These are phyloP conservation scores for Glutinoglossum americanum DNA, from an alignment of 495 filamentous ascomycete species.

Conservation along the genomic window DNA sequence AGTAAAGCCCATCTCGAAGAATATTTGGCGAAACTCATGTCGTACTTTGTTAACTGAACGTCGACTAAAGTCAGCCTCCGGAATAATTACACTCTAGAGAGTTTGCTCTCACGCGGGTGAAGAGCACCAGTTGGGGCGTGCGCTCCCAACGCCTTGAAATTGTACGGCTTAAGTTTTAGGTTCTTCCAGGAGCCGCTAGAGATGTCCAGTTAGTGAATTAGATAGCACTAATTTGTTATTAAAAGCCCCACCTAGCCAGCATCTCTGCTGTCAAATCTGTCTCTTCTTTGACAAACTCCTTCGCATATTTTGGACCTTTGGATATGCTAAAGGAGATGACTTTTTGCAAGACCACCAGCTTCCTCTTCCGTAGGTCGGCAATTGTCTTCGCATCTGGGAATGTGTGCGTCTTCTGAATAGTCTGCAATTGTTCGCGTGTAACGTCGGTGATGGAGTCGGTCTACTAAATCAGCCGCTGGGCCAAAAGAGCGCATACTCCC, in stretches of 20 bases:
- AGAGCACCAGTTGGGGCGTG: constrained; percentile 61
- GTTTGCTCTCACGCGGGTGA: constrained; percentile 36
- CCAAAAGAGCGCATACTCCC: background rate
- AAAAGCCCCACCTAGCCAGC: constrained; percentile 35
- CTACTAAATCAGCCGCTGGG: constrained; percentile 12
- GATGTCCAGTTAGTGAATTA: constrained; percentile 5
- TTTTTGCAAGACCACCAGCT: constrained; percentile 61
- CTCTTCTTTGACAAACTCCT: constrained; percentile 74
- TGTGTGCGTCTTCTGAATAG: constrained; percentile 43
- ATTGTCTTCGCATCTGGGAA: constrained; percentile 50
- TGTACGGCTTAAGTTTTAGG: constrained; percentile 84
- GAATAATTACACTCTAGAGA: background rate
- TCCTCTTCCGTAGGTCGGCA: constrained; percentile 69
- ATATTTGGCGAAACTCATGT: constrained; percentile 83
- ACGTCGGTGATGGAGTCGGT: constrained; percentile 53
- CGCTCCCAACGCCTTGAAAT: constrained; percentile 81
- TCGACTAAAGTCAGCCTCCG: background rate
- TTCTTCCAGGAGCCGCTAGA: constrained; percentile 57
- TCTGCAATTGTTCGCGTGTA: constrained; percentile 49
- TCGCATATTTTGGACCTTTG: constrained; percentile 73
- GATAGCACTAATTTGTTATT: background rate
- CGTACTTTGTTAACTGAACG: constrained; percentile 68
- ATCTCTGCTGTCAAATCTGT: constrained; percentile 91
- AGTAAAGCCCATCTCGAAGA: constrained; percentile 82
- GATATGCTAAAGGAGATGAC: constrained; percentile 61